Conservation (phyloP, 2,329 filamentous ascomycete genomes). For the Cercospora beticola region DNA sequence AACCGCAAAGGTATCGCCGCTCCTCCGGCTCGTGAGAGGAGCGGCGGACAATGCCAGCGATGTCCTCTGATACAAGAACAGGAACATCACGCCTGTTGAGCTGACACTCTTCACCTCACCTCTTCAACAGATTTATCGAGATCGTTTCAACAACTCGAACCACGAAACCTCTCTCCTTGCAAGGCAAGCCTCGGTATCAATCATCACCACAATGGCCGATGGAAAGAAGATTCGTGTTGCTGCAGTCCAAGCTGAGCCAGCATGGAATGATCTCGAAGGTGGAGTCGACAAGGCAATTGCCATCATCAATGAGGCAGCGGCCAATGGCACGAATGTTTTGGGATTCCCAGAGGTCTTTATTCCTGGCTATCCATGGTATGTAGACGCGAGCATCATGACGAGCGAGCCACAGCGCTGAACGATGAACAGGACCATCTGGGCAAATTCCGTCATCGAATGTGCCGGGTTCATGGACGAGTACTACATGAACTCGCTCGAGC, state of each 20-base stretch:
- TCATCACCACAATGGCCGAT: background rate
- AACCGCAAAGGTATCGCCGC: background rate
- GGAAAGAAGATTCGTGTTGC: slow-evolving; percentile 10
- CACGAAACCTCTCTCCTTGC: background rate
- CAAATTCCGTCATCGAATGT: slow-evolving; percentile 35
- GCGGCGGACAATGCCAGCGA: background rate
- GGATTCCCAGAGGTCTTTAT: slow-evolving; percentile 55
- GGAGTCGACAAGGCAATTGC: slow-evolving; percentile 49
- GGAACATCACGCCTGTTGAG: background rate
- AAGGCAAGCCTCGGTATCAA: background rate
- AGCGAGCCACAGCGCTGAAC: slow-evolving; percentile 49
- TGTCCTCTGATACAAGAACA: background rate
- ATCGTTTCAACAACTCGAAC: background rate
- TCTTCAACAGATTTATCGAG: background rate
- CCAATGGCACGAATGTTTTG: slow-evolving; percentile 53
- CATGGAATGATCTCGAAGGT: slow-evolving; percentile 35
- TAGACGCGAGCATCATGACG: slow-evolving; percentile 35
- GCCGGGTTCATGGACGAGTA: slow-evolving; percentile 41
- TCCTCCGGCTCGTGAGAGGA: background rate
- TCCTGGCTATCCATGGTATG: slow-evolving; percentile 19
- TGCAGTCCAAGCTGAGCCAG: slow-evolving; percentile 21
- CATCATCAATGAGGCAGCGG: slow-evolving; percentile 54
- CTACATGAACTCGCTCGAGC: slow-evolving; percentile 51
- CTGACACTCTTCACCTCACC: background rate
- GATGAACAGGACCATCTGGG: slow-evolving; percentile 40